Percentiles rank a stretch among this genome's conserved stretches.
phyloP scores from a whole-genome alignment of 73 alveolate genomes.

The Uronychia binucleata region DNA sequence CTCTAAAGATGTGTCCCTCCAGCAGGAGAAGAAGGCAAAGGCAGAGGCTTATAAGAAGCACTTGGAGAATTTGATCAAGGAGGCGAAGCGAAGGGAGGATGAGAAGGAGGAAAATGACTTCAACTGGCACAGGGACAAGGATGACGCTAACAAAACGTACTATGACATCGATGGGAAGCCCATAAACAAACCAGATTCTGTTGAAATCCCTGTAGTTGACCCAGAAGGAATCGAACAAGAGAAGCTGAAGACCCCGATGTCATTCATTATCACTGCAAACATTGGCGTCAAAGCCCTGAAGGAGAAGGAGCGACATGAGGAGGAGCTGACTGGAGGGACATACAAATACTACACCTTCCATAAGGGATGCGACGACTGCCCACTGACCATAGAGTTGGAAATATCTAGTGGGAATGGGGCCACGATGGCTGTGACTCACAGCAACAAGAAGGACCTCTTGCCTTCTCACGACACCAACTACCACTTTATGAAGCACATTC shows the following conservation, averaged over 20 bases:
- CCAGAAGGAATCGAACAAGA: background rate
- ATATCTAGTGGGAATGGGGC: background rate
- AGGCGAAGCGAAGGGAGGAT: background rate
- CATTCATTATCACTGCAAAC: background rate
- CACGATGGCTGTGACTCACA: background rate
- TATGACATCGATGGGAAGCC: background rate
- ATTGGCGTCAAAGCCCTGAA: background rate
- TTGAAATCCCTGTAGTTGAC: background rate
- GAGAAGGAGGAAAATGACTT: background rate
- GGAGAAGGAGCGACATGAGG: background rate
- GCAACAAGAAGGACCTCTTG: background rate
- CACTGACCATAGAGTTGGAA: background rate
- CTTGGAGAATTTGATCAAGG: background rate
- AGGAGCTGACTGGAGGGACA: background rate
- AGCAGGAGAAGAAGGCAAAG: background rate
- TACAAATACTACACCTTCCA: background rate
- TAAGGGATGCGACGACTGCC: background rate
- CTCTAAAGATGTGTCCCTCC: background rate
- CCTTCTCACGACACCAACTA: background rate
- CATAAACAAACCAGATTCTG: background rate
- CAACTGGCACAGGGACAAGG: background rate
- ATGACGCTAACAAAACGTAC: background rate
- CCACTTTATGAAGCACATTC: background rate
- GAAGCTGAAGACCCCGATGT: background rate
- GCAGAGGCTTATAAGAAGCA: background rate